phyloP scores from a whole-genome alignment of 2,329 filamentous ascomycete species.

The Alternaria brassicicola region DNA sequence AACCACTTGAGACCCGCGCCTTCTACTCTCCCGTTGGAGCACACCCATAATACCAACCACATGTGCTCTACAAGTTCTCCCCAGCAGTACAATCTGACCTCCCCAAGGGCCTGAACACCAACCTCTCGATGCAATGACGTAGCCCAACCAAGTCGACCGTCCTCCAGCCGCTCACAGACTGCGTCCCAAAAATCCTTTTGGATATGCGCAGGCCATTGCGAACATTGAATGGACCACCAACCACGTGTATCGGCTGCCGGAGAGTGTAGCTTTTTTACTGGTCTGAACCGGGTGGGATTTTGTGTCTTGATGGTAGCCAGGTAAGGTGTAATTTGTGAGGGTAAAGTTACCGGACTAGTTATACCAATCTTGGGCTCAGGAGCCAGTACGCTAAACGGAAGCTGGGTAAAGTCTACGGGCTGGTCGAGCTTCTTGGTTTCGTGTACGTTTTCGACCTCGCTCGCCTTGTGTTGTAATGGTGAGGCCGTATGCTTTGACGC shows the following conservation, averaged over 20 bases:
- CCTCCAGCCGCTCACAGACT: constrained; percentile 64
- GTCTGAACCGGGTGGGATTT: constrained; percentile 42
- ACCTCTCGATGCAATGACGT: constrained; percentile 59
- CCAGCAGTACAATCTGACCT: constrained; percentile 76
- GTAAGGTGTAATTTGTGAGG: constrained; percentile 38
- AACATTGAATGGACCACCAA: constrained; percentile 72
- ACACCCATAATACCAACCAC: constrained; percentile 76
- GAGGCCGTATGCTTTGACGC: background rate
- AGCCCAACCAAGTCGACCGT: constrained; percentile 70
- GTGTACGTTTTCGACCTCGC: background rate
- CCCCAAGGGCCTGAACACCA: constrained; percentile 36
- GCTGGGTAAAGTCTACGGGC: constrained; percentile 27
- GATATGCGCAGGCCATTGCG: constrained; percentile 57
- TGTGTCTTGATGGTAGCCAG: constrained; percentile 37
- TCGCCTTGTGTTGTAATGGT: background rate
- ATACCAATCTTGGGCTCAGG: constrained; percentile 33
- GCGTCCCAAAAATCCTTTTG: constrained; percentile 66
- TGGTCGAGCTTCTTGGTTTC: background rate
- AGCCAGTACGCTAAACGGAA: constrained; percentile 34
- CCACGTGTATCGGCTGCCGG: constrained; percentile 72
- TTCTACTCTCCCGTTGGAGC: constrained; percentile 68
- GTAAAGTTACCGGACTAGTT: constrained; percentile 22
- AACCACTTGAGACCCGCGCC: constrained; percentile 68
- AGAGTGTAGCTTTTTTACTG: constrained; percentile 51
- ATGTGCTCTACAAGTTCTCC: constrained; percentile 73